Evolutionary conservation across 1,284 basidiomycete genomes (phyloP).

Genomic region (Ganoderma multipileum): DNA sequence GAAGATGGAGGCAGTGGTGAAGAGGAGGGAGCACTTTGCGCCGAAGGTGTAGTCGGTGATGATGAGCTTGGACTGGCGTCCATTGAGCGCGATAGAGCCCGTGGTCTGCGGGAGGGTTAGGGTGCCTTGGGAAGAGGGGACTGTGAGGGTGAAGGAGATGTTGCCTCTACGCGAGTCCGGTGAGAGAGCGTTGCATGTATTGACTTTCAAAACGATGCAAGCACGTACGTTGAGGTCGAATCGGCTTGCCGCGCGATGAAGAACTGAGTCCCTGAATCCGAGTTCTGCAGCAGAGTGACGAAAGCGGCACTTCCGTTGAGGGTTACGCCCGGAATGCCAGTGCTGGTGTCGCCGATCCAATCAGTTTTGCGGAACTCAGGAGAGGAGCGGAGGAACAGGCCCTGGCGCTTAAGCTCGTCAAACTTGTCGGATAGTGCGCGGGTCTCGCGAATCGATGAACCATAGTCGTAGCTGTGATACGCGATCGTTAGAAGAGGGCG

Average conservation of each 20-base stretch:
- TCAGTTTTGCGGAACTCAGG: conserved; percentile 81
- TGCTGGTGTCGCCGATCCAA: conserved; percentile 66
- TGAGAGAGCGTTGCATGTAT: background rate
- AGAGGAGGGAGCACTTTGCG: conserved; percentile 53
- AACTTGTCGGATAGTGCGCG: conserved; percentile 73
- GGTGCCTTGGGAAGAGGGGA: conserved; percentile 56
- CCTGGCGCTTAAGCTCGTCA: conserved; percentile 77
- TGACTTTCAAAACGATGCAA: background rate
- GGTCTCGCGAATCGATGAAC: conserved; percentile 71
- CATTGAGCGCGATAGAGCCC: conserved; percentile 60
- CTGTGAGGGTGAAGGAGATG: conserved; percentile 61
- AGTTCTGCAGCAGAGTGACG: conserved; percentile 71
- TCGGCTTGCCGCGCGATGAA: conserved; percentile 73
- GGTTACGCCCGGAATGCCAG: conserved; percentile 49
- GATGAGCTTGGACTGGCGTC: conserved; percentile 75
- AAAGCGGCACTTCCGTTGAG: conserved; percentile 57
- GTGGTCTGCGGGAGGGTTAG: conserved; percentile 62
- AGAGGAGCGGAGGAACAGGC: conserved; percentile 76
- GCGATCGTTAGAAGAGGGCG: conserved; percentile 42
- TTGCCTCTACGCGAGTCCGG: conserved; percentile 45
- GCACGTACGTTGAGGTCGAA: conserved; percentile 68
- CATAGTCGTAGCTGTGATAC: conserved; percentile 63
- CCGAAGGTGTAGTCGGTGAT: conserved; percentile 75
- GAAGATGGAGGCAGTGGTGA: conserved; percentile 74
- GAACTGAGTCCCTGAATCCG: conserved; percentile 68